Evolutionary conservation across 352 stramenopile genomes (phyloP).

Genomic region (Pythium angustatum): DNA sequence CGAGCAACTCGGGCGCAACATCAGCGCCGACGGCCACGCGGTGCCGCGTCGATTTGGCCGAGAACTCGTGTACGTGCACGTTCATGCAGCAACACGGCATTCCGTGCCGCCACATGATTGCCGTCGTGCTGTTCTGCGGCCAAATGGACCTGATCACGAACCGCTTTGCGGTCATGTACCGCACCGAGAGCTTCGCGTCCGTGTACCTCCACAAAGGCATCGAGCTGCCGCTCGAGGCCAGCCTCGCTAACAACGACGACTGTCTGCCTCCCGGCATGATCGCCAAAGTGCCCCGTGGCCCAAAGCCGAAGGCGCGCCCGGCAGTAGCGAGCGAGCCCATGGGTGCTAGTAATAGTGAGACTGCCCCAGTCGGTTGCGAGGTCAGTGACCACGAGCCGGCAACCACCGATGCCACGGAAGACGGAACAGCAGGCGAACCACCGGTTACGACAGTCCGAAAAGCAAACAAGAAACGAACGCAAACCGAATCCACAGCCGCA

Average conservation of each 20-base stretch:
- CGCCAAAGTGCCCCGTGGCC: neutral
- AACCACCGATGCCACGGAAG: too few relatives aligned
- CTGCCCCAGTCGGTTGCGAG: neutral
- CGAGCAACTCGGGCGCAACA: constrained; percentile 34
- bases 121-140: constrained; percentile 51
- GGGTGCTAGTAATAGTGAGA: neutral
- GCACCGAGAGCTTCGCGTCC: constrained; percentile 39
- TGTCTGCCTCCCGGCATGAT: constrained; percentile 9
- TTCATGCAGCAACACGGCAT: constrained; percentile 64
- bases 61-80: constrained; percentile 48
- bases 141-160: constrained; percentile 48
- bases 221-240: constrained; percentile 47
- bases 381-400: neutral
- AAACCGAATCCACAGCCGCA: neutral
- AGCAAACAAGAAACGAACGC: too few relatives aligned
- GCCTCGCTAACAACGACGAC: constrained; percentile 22
- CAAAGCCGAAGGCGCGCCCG: constrained; percentile 9
- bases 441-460: too few relatives aligned
- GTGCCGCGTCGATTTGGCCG: constrained; percentile 42
- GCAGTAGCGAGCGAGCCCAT: neutral
- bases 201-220: constrained; percentile 43
- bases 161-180: constrained; percentile 49
- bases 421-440: too few relatives aligned
- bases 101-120: constrained; percentile 62
- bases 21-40: constrained; percentile 13